Conservation (phyloP, 208 protist genomes). For the Strigomonas oncopelti region DNA sequence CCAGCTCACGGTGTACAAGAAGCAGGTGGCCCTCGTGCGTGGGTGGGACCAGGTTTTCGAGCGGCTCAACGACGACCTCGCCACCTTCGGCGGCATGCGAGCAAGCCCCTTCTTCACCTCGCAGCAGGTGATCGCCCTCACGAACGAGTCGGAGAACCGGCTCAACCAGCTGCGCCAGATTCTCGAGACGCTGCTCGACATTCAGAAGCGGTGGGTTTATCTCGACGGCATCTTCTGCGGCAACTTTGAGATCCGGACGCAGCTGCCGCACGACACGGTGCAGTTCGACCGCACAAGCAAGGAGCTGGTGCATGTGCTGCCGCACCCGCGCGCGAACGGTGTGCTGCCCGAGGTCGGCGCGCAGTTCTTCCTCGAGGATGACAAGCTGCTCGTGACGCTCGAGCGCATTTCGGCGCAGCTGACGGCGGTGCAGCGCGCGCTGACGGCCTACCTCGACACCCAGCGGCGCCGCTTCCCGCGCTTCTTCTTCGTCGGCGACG, state of each 20-base stretch:
- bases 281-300: conserved; percentile 92
- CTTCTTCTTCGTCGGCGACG: conserved; percentile 99
- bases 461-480: conserved; percentile 97
- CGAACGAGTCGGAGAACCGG: conserved; percentile 89
- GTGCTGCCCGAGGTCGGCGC: conserved; percentile 46
- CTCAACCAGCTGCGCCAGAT: conserved; percentile 89
- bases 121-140: conserved; percentile 57
- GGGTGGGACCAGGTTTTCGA: conserved; percentile 97
- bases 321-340: conserved; percentile 63
- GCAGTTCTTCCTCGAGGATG: conserved; percentile 91
- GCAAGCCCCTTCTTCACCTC: conserved; percentile 94
- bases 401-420: conserved; percentile 91
- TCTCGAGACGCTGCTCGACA: conserved; percentile 92
- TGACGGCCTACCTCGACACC: conserved; percentile 97
- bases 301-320: conserved; percentile 94
- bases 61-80: conserved; percentile 93
- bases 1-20: conserved; percentile 93
- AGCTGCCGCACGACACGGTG: conserved; percentile 93
- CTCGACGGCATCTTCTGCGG: conserved; percentile 97
- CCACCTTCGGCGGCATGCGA: conserved; percentile 91
- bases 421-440: conserved; percentile 93
- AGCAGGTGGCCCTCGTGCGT: conserved; percentile 91
- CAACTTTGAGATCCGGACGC: conserved; percentile 91
- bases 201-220: conserved; percentile 98
- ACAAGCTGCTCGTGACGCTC: conserved; percentile 85